Evolutionary conservation across 2,329 filamentous ascomycete species (phyloP), one percentile per base, ranked within the genome.

Genomic region (Colletotrichum gloeosporioides): DNA sequence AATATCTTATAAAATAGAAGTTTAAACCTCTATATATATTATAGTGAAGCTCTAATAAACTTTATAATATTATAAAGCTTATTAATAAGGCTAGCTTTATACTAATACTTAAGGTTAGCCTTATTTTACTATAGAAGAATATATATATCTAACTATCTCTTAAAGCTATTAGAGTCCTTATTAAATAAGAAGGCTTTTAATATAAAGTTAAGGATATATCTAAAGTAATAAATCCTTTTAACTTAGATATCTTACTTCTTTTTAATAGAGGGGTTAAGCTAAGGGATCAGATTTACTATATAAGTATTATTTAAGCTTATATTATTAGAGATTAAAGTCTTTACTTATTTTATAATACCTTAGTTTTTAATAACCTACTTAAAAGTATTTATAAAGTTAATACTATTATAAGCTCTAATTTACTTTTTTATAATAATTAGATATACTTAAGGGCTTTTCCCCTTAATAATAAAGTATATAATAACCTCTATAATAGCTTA

Each of bases 381-480:
- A 18, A 53, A 3, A 18, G 10, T 9, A 12, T 22, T 22, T 18
- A 22, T 22, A 53, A 53, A 5, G 10, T 53, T 53, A 8, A 18
- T 12, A 22, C 7, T 22, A 53, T 53, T 53, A 22, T 22, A 22
- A 55, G 9, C 3, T 4, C 1, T 25, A 22, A 55, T 6, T n/a
- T 55, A 3, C 18, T 25, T n/a, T 1, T 4, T n/a, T 8, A 25
- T 22, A 25, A 4, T 25, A 25, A 25, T n/a, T 15, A 55, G 3
- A n/a, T 8, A 6, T n/a, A 25, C 1, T 25, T 25, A 25, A 1
- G 0, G 1, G 4, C 8, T 3, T 55, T 25, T 25, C 0, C 7
- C 1, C 1, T 25, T 55, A 25, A 4, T 25, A 25, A 55, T 25
- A 8, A 55, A 55, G 4, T 55, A 8, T 25, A 8, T 25, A 55